Evolutionary conservation across 495 filamentous ascomycete species (phyloP), one percentile per base, ranked within the genome.

Genomic region (Daldinia bambusicola): DNA sequence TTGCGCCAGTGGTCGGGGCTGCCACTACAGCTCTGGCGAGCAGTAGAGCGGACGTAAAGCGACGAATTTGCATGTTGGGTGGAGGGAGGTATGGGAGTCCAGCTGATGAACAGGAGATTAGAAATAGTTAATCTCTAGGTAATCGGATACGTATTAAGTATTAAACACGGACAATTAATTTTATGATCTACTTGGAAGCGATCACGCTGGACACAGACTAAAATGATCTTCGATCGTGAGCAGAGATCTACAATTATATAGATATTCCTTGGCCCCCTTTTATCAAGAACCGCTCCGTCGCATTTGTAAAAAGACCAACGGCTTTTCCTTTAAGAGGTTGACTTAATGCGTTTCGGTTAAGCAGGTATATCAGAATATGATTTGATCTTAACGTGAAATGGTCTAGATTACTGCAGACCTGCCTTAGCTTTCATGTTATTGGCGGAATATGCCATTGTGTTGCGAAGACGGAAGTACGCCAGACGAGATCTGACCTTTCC

Each of bases 331-430:
- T 31, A 53, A 59, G 13, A 32, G 20, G 34, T 18, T 10, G 14
- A 41, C 14, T 6, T 51, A 26, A 14, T 32, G 37, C 18, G 12
- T 51, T 51, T 30, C 26, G 30, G 40, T 16, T 8, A 48, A 7
- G 10, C 4, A 40, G 2, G 20, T 31, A 16, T 10, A 36, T 20
- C 31, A n/a, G 5, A 9, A 58, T 32, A 18, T 59, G 52, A 31
- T 9, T 36, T n/a, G n/a, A 31, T 41, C 30, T 58, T 66, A 41
- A 57, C 40, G 30, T 2, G 9, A 14, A 37, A 22, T 26, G 51
- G 55, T 52, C 55, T 66, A 66, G 55, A 66, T 52, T 34, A 12
- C 16, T 8, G n/a, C 8, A 16, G 18, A 18, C 41, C n/a, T 41
- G 51, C 31, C 30, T 40, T 56, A 38, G 8, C 6, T 16, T 40